Base-by-base conservation (phyloP, 208 protist genomes). In the Leishmania aethiopica region DNA sequence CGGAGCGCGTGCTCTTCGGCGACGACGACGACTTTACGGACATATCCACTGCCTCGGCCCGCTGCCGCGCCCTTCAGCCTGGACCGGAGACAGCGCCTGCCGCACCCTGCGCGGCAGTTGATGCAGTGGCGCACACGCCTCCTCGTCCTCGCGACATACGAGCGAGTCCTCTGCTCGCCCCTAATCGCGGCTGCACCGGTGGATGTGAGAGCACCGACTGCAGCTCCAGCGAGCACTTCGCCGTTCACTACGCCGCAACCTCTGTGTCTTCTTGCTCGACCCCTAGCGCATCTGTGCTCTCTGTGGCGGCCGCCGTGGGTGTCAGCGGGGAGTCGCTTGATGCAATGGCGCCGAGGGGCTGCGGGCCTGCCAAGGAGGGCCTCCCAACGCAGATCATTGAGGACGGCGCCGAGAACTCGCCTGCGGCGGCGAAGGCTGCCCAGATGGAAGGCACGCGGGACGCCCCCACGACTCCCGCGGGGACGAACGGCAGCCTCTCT, bases 1-100 rank as follows among this genome's bases (percentile, higher is more conserved):
- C 82, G 8, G 82, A 81, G 72, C 82, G 82, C 3, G 77, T 78
- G 49, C 78, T 85, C 47, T 85, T 85, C 66, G 67, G 60, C 35
- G 81, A 64, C 22, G 76, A 37, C 35, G 79, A 73, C 35, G 64
- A 78, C 7, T 55, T 79, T 60, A 64, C 62, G 0, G 76, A 78
- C 19, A 62, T 69, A 15, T 67, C 70, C 59, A 40, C 40, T 19
- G 10, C 28, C 22, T 37, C 67, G 35, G n/a, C 0, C 59, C 28
- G 51, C 53, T 62, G 73, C 17, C 25, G n/a, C 51, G 13, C 15
- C 53, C 8, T 51, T 55, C 3, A 19, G 25, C 45, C 42, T 10
- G 42, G 35, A 8, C 22, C 51, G 70, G 42, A 47, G 35, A 2
- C 22, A 55, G 8, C 70, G 11, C 22, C 28, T 35, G 45, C 47